Evolutionary conservation across 441 rosid species (phyloP), one percentile per base, ranked within the genome.

Genomic region (Theobroma grandiflorum): DNA sequence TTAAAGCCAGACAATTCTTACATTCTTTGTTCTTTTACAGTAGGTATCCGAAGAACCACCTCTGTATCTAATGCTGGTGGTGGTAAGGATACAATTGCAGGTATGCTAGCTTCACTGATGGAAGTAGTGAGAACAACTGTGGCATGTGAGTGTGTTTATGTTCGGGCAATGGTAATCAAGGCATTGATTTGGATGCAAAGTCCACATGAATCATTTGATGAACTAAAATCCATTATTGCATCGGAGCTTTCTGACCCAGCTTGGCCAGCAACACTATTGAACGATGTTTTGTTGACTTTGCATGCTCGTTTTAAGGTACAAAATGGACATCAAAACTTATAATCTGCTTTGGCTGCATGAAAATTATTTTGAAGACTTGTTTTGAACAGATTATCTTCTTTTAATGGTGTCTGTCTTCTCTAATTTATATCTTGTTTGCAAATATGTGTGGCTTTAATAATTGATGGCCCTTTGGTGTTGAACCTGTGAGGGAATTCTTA

Each of bases 121-220:
- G 99, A 97, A 91, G 98, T 97, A 37, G 99, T 97, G 74, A 92
- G 99, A 77, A 97, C 99, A 82, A 97, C 99, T 79, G 98, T 97
- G 71, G 99, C 99, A 76, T 97, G 99, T 55, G 99, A 97, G 86
- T 97, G 99, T 80, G 99, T 97, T 75, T 97, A 93, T 90, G 95
- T 97, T 84, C 94, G 99, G 81, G 98, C 95, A 71, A 94, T 97
- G 98, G 99, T 97, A 77, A 91, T 97, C 87, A 97, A 97, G 90
- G 99, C 98, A 83, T 87, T 97, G 93, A 95, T 97, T 86, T 97
- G 99, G 99, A 97, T 97, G 99, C 99, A 97, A 91, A 92, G 95
- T 85, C 97, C 99, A 12, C 87, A 90, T 85, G 99, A 95, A 84
- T 90, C 99, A 8, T 91, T 95, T 85, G 99, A 97, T 84, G 99